Conservation (phyloP, 352 stramenopile genomes). For the Phytopythium vexans region DNA sequence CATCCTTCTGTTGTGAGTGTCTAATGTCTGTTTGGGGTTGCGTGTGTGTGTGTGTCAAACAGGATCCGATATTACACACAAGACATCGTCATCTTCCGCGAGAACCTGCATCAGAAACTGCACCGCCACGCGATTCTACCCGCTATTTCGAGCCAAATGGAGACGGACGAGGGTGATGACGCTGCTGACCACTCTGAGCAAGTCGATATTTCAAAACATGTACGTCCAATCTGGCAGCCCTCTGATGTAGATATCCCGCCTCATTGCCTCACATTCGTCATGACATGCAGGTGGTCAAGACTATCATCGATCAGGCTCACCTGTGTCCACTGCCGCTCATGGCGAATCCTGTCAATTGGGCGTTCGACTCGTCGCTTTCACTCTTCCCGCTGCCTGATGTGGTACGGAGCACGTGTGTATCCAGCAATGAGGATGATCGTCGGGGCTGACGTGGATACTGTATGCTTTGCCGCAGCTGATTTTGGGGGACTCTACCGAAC, state of each 20-base stretch:
- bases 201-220: constrained; percentile 80
- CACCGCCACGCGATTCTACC: constrained; percentile 83
- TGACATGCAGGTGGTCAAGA: constrained; percentile 62
- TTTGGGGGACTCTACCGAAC: constrained; percentile 75
- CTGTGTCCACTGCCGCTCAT: constrained; percentile 88
- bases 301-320: constrained; percentile 92
- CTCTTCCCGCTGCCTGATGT: constrained; percentile 93
- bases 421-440: neutral
- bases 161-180: constrained; percentile 23
- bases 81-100: constrained; percentile 92
- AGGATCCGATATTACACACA: constrained; percentile 91
- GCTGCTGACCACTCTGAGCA: constrained; percentile 21
- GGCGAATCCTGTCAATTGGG: constrained; percentile 91
- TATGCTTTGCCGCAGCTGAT: constrained; percentile 37
- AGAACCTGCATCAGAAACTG: constrained; percentile 91
- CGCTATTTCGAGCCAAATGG: constrained; percentile 28
- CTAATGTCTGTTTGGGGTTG: neutral
- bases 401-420: constrained; percentile 19
- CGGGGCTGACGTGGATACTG: neutral
- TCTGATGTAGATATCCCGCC: too few relatives aligned
- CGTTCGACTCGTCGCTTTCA: constrained; percentile 90
- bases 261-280: constrained; percentile 3
- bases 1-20: neutral
- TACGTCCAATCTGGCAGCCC: constrained; percentile 15
- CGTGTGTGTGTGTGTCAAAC: neutral